Evolutionary conservation across 176 grass and related monocot species (phyloP).

Genomic region (Carex kokanica): DNA sequence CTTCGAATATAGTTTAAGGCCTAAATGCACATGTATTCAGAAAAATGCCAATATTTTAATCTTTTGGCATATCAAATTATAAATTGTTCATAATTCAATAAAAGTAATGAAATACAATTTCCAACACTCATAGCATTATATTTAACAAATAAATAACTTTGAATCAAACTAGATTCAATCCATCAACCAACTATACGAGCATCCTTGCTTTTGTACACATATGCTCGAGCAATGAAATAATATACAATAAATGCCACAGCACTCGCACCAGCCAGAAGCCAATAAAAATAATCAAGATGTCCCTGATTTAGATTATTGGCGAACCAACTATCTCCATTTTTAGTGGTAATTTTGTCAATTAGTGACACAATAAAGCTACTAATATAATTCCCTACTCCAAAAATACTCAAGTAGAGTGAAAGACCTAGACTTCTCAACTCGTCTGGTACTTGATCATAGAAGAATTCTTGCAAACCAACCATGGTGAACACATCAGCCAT

Average conservation of each 20-base stretch:
- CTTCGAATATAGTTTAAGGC: background rate
- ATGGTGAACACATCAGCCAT: slow-evolving; percentile 71
- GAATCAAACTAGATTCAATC: background rate
- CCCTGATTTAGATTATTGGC: slow-evolving; percentile 55
- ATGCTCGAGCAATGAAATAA: slow-evolving; percentile 33
- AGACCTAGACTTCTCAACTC: slow-evolving; percentile 54
- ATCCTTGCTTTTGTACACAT: slow-evolving; percentile 31
- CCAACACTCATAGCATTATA: background rate
- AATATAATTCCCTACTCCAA: slow-evolving; percentile 46
- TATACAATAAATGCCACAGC: slow-evolving; percentile 34
- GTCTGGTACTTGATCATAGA: slow-evolving; percentile 76
- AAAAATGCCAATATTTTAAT: background rate
- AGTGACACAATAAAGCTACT: slow-evolving; percentile 39
- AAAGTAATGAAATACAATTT: background rate
- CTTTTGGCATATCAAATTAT: background rate
- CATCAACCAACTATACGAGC: background rate
- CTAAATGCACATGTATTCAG: background rate
- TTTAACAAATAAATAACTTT: background rate
- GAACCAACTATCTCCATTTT: slow-evolving; percentile 58
- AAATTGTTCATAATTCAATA: background rate
- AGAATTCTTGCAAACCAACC: slow-evolving; percentile 84
- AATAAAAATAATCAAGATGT: slow-evolving; percentile 81
- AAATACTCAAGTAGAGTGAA: slow-evolving; percentile 51
- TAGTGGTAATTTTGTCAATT: slow-evolving; percentile 37
- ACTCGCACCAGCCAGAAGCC: slow-evolving; percentile 45